These are phyloP conservation scores for Verruconis gallopava DNA, from an alignment of 2,329 filamentous ascomycete species.

Conservation along the genomic window DNA sequence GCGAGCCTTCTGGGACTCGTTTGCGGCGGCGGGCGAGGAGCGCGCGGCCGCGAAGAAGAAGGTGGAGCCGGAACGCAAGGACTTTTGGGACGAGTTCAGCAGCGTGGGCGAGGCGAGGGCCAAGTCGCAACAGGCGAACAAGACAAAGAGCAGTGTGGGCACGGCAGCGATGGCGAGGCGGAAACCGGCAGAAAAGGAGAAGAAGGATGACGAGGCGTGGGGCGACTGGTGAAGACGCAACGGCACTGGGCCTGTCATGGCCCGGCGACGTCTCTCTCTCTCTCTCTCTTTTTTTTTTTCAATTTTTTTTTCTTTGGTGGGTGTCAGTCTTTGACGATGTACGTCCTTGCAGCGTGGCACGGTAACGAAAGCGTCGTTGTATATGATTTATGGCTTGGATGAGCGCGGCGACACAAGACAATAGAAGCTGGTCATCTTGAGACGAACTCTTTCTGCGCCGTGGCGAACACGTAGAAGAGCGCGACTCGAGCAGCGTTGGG, in stretches of 20 bases:
- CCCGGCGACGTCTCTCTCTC: too few relatives aligned
- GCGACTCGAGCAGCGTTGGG: too few relatives aligned
- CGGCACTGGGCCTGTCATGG: not conserved
- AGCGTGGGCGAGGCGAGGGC: slow-evolving; percentile 17
- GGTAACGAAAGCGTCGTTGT: too few relatives aligned
- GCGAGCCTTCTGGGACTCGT: slow-evolving; percentile 42
- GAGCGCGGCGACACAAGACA: too few relatives aligned
- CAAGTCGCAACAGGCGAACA: slow-evolving; percentile 18
- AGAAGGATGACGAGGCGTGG: slow-evolving; percentile 40
- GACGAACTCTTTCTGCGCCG: too few relatives aligned
- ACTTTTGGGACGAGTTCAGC: slow-evolving; percentile 37
- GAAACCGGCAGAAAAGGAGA: slow-evolving; percentile 14
- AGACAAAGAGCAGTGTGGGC: slow-evolving; percentile 40
- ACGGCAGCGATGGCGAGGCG: slow-evolving; percentile 51
- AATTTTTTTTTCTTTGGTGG: too few relatives aligned
- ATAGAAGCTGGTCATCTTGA: too few relatives aligned
- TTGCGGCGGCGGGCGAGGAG: slow-evolving; percentile 24
- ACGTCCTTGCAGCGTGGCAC: too few relatives aligned
- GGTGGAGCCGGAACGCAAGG: slow-evolving; percentile 34
- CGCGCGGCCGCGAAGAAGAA: slow-evolving; percentile 8
- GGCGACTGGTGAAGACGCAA: slow-evolving; percentile 37
- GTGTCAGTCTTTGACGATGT: too few relatives aligned
- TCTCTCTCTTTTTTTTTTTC: too few relatives aligned
- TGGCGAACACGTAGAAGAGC: too few relatives aligned
- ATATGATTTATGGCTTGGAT: too few relatives aligned